Percentiles rank a stretch among this genome's conserved stretches.
These are phyloP conservation scores for Pneumocystis murina DNA, from an alignment of 1,139 yeast genomes.

Conservation along the genomic window DNA sequence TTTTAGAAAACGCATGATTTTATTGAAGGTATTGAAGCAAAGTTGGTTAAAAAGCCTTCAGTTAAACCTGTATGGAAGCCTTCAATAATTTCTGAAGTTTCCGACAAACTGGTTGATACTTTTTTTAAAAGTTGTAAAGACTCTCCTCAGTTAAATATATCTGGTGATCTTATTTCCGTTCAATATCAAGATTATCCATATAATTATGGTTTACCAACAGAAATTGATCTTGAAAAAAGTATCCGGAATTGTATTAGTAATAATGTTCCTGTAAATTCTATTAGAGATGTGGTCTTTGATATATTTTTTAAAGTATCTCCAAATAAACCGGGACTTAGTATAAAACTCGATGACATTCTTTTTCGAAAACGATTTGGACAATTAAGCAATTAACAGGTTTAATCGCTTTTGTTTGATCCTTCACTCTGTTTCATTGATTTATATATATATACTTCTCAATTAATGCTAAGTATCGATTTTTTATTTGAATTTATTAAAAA, in stretches of 20 bases:
- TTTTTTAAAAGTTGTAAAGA: background rate
- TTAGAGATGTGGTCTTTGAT: background rate
- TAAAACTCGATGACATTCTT: background rate
- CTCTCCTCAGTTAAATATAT: background rate
- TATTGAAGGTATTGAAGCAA: slow-evolving; percentile 60
- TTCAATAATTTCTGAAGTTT: background rate
- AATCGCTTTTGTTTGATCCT: too few species aligned
- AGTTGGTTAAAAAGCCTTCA: slow-evolving; percentile 31
- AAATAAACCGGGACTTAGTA: background rate
- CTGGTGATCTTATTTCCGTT: background rate
- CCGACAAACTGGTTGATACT: background rate
- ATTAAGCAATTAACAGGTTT: background rate
- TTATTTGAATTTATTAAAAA: too few species aligned
- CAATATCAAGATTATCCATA: background rate
- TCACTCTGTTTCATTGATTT: too few species aligned
- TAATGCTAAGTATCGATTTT: too few species aligned
- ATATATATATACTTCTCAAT: too few species aligned
- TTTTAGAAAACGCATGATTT: slow-evolving; percentile 54
- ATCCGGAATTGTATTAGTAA: background rate
- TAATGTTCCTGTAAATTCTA: background rate
- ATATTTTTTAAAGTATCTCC: background rate
- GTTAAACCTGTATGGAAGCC: background rate
- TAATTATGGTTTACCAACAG: background rate
- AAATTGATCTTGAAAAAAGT: background rate
- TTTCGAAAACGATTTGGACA: background rate